phyloP scores from a whole-genome alignment of 1,139 yeast genomes.

The Martiniozyma asiatica region DNA sequence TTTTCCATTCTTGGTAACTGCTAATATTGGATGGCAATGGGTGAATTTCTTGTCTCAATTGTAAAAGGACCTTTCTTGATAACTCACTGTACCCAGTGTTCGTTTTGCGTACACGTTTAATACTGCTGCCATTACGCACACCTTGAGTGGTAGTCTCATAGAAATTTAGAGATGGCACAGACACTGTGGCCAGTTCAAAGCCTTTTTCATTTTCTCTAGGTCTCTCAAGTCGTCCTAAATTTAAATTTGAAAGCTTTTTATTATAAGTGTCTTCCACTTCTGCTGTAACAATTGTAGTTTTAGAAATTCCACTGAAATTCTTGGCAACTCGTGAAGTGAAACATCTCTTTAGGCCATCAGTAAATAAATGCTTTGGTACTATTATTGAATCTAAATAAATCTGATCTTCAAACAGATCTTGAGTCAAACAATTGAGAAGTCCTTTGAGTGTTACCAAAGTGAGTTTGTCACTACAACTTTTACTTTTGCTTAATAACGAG shows the following conservation, averaged over 20 bases:
- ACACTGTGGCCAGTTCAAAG: conserved; percentile 12
- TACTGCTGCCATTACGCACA: conserved; percentile 17
- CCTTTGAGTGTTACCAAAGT: conserved; percentile 55
- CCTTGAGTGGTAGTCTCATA: conserved; percentile 18
- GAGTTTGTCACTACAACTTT: conserved; percentile 82
- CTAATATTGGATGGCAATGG: background rate
- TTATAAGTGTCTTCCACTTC: too few relatives aligned
- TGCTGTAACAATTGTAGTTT: too few relatives aligned
- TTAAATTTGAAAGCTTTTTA: background rate
- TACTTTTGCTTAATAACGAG: conserved; percentile 56
- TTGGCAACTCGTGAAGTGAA: too few relatives aligned
- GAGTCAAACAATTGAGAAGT: conserved; percentile 38
- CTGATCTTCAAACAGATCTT: conserved; percentile 26
- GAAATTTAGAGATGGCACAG: conserved; percentile 8
- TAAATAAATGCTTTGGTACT: conserved; percentile 30
- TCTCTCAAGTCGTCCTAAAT: conserved; percentile 1
- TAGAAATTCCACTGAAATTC: too few relatives aligned
- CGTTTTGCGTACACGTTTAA: conserved; percentile 9
- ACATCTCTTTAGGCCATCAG: conserved; percentile 38
- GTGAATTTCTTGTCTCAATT: too few relatives aligned
- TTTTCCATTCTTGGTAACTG: conserved; percentile 8
- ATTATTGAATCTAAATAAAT: conserved; percentile 44
- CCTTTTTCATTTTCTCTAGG: conserved; percentile 6
- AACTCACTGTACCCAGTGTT: conserved; percentile 11
- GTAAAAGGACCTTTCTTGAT: too few relatives aligned